Evolutionary conservation across 768 basidiomycete species (phyloP).

Genomic region (Suillus plorans): DNA sequence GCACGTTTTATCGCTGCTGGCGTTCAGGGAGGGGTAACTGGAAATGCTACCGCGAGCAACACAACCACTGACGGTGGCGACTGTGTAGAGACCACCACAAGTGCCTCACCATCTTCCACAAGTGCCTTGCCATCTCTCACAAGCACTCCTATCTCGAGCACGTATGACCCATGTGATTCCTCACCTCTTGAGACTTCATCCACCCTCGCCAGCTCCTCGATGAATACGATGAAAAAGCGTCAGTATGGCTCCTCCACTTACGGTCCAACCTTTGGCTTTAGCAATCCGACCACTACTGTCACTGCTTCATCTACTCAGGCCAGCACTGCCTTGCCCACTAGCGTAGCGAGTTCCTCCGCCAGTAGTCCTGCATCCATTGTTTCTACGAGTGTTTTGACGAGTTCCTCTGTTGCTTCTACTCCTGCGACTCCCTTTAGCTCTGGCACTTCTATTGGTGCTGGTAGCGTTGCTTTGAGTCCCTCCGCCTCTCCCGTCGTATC

Average conservation of each 20-base stretch:
- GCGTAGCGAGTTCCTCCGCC: neutral
- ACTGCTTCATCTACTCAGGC: neutral
- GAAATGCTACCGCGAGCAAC: constrained; percentile 19
- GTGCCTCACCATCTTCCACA: neutral
- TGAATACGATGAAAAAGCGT: constrained; percentile 6
- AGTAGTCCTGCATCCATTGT: neutral
- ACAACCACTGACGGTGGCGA: constrained; percentile 3
- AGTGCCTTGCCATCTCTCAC: neutral
- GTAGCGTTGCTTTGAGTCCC: too few relatives aligned
- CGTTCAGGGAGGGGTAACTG: constrained; percentile 43
- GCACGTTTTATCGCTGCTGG: constrained; percentile 42
- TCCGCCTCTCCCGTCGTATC: neutral
- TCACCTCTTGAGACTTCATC: neutral
- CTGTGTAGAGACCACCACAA: constrained; percentile 1
- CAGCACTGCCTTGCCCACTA: neutral
- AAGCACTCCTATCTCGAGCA: neutral
- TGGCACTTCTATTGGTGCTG: neutral
- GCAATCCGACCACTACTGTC: constrained; percentile 9
- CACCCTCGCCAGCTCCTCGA: neutral
- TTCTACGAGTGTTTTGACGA: neutral
- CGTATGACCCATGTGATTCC: neutral
- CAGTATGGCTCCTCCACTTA: constrained; percentile 7
- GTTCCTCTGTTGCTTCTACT: neutral
- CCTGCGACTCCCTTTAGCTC: neutral
- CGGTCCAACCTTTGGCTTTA: constrained; percentile 9